Conservation (phyloP, 2,329 filamentous ascomycete genomes). For the Myriangium duriaei region DNA sequence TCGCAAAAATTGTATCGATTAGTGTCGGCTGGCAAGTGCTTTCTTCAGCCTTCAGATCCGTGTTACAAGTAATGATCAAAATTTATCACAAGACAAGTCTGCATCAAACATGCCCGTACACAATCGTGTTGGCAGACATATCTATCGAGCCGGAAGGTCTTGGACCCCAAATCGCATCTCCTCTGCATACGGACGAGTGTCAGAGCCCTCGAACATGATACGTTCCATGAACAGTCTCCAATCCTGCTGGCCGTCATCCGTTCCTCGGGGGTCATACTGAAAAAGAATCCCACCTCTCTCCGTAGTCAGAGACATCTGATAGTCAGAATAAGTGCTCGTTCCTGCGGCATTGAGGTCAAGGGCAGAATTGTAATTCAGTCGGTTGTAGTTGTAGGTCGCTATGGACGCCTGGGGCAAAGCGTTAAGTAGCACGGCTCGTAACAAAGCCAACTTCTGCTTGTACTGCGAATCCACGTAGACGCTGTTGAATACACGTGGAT, state of each 20-base stretch:
- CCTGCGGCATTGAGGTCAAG: not conserved
- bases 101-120: too few relatives aligned
- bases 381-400: not conserved
- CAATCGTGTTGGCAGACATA: too few relatives aligned
- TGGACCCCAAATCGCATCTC: too few relatives aligned
- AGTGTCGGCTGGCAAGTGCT: too few relatives aligned
- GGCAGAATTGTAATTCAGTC: not conserved
- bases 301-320: not conserved
- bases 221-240: not conserved
- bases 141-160: too few relatives aligned
- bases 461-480: not conserved
- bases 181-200: too few relatives aligned
- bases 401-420: not conserved
- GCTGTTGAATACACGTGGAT: not conserved
- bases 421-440: not conserved
- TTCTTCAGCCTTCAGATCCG: too few relatives aligned
- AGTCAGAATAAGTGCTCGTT: not conserved
- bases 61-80: too few relatives aligned
- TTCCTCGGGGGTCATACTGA: not conserved
- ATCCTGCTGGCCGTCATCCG: not conserved
- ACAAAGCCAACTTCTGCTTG: not conserved
- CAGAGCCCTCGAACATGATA: too few relatives aligned
- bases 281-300: not conserved
- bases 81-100: too few relatives aligned
- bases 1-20: too few relatives aligned